Evolutionary conservation across 768 basidiomycete species (phyloP).

Genomic region (Suillus subluteus): DNA sequence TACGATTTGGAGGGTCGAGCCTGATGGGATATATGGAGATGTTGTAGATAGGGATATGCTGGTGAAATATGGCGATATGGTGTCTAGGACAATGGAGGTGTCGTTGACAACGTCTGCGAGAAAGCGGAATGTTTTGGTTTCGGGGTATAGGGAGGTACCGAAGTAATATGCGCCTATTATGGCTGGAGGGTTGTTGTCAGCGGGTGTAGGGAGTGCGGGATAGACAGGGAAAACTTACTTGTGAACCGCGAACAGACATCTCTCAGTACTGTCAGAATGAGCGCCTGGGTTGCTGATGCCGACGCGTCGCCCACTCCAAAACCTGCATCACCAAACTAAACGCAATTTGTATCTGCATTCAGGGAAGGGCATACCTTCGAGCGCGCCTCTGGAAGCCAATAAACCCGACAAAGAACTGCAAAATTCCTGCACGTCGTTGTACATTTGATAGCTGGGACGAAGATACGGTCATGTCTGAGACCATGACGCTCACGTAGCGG

Average conservation of each 20-base stretch:
- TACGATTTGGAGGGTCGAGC: slow-evolving; percentile 43
- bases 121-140: slow-evolving; percentile 71
- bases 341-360: background rate
- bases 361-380: slow-evolving; percentile 52
- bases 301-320: slow-evolving; percentile 73
- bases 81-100: slow-evolving; percentile 59
- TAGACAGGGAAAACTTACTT: slow-evolving; percentile 44
- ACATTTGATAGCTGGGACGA: slow-evolving; percentile 58
- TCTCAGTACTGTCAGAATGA: slow-evolving; percentile 67
- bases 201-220: too few species aligned
- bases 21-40: slow-evolving; percentile 37
- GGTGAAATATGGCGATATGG: slow-evolving; percentile 58
- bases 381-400: slow-evolving; percentile 65
- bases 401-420: slow-evolving; percentile 68
- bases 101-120: slow-evolving; percentile 72
- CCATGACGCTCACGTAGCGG: slow-evolving; percentile 8
- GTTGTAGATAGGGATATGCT: slow-evolving; percentile 30
- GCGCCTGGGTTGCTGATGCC: slow-evolving; percentile 66
- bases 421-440: slow-evolving; percentile 70
- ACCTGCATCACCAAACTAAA: slow-evolving; percentile 37
- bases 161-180: slow-evolving; percentile 64
- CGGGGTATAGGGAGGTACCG: slow-evolving; percentile 67
- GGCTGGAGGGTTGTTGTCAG: slow-evolving; percentile 40
- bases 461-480: slow-evolving; percentile 8
- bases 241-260: slow-evolving; percentile 66